Percentiles rank a stretch among this genome's conserved stretches.
Evolutionary conservation across 2,329 filamentous ascomycete species (phyloP).

Genomic region (Fusarium solani-melongenae): DNA sequence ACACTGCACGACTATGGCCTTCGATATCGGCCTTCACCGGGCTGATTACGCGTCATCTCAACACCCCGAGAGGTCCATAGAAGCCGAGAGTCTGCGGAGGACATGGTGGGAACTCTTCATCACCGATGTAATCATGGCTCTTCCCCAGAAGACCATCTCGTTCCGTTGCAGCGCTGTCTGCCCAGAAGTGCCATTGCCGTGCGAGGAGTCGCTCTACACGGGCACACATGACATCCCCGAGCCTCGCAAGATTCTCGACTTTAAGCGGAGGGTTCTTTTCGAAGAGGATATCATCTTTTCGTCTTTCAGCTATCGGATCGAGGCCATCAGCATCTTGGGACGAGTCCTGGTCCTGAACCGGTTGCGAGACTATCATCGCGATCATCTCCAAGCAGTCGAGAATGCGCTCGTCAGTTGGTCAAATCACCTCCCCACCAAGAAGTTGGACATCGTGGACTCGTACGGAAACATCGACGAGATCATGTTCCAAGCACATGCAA

Average conservation of each 20-base stretch:
- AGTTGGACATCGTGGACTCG: conserved; percentile 30
- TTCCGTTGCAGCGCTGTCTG: conserved; percentile 27
- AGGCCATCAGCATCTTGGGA: conserved; percentile 31
- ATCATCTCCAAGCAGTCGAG: conserved; percentile 35
- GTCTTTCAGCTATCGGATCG: conserved; percentile 38
- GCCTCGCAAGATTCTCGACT: conserved; percentile 28
- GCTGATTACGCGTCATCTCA: conserved; percentile 20
- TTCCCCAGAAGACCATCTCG: conserved; percentile 16
- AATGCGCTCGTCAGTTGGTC: conserved; percentile 38
- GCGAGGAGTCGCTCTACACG: conserved; percentile 30
- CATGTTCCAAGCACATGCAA: conserved; percentile 37
- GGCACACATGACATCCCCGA: conserved; percentile 11
- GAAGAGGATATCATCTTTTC: conserved; percentile 33
- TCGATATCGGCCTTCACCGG: conserved; percentile 34
- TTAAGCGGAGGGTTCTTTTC: conserved; percentile 19
- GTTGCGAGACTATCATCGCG: conserved; percentile 21
- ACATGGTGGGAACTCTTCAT: conserved; percentile 42
- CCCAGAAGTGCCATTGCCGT: conserved; percentile 30
- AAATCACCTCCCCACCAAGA: conserved; percentile 26
- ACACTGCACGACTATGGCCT: conserved; percentile 20
- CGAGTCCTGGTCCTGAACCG: conserved; percentile 29
- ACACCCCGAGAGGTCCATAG: conserved; percentile 20
- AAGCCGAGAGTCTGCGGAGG: conserved; percentile 35
- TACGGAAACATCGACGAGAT: conserved; percentile 40
- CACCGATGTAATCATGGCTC: conserved; percentile 33